Evolutionary conservation across 1,139 yeast genomes (phyloP).

Genomic region (Candida neerlandica): DNA sequence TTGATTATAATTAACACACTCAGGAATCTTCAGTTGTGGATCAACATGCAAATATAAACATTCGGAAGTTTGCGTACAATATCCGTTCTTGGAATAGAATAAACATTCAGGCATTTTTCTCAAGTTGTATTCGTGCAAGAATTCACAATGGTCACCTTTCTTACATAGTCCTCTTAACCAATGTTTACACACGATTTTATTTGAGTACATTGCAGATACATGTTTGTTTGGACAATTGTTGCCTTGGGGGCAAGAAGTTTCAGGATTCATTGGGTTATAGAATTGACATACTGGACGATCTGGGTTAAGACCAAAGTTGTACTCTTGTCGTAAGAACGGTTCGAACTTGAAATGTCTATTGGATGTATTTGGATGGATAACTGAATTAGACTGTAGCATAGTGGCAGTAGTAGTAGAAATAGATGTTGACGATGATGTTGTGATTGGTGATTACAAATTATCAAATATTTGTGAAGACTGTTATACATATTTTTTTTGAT

Average conservation of each 20-base stretch:
- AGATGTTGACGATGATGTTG: neutral
- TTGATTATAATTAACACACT: slow-evolving; percentile 77
- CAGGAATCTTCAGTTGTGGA: slow-evolving; percentile 84
- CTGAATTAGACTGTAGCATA: slow-evolving; percentile 28
- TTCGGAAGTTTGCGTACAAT: slow-evolving; percentile 92
- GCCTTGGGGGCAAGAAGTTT: slow-evolving; percentile 82
- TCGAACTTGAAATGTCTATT: slow-evolving; percentile 73
- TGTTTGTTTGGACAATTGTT: slow-evolving; percentile 85
- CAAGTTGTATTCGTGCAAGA: slow-evolving; percentile 89
- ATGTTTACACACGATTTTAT: slow-evolving; percentile 92
- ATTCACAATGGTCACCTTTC: slow-evolving; percentile 96
- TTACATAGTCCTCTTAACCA: slow-evolving; percentile 98
- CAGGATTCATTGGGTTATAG: slow-evolving; percentile 58
- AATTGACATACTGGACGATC: slow-evolving; percentile 87
- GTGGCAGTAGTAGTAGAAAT: slow-evolving; percentile 1
- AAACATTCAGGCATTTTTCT: slow-evolving; percentile 97
- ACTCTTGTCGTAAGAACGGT: slow-evolving; percentile 77
- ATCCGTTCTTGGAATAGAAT: slow-evolving; percentile 84
- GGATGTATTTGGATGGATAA: slow-evolving; percentile 46
- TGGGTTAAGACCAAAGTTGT: slow-evolving; percentile 82
- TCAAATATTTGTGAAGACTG: neutral
- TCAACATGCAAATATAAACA: slow-evolving; percentile 92
- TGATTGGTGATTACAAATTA: neutral
- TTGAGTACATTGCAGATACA: slow-evolving; percentile 76
- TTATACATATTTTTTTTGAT: neutral